Evolutionary conservation across 164 flowering plant species (phyloP).

Genomic region (Annona cherimola): DNA sequence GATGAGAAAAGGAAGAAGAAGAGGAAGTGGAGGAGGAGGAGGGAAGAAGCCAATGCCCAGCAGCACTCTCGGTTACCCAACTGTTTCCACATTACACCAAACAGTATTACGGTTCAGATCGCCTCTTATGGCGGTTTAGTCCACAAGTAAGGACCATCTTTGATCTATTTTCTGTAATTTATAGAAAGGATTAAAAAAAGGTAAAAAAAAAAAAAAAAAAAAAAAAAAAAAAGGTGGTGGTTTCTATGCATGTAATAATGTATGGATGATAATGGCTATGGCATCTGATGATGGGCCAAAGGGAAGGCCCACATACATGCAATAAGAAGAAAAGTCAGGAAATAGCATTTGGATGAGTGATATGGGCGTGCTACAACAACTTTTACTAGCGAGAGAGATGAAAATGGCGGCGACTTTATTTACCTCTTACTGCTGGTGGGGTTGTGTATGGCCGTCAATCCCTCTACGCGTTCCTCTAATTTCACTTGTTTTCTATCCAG

Average conservation of each 20-base stretch:
- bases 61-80: constrained; percentile 9
- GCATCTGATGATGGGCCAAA: constrained; percentile 2
- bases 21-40: neutral
- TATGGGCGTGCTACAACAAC: neutral
- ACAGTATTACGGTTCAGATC: constrained; percentile 1
- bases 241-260: constrained; percentile 1
- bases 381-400: constrained; percentile 2
- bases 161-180: neutral
- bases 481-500: constrained; percentile 3
- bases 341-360: constrained; percentile 4
- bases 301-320: neutral
- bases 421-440: neutral
- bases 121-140: neutral
- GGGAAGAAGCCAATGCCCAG: constrained; percentile 4
- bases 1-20: neutral
- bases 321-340: neutral
- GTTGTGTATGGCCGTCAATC: neutral
- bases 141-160: neutral
- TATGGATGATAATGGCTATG: constrained; percentile 8
- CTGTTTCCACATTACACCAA: neutral
- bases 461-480: neutral
- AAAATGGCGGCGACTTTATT: neutral
- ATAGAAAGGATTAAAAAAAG: neutral
- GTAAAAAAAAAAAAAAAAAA: neutral
- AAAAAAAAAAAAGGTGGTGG: neutral